Evolutionary conservation across 202 grass and related monocot genomes (phyloP), one percentile per base, ranked within the genome.

Genomic region (Schoenoplectus triqueter): DNA sequence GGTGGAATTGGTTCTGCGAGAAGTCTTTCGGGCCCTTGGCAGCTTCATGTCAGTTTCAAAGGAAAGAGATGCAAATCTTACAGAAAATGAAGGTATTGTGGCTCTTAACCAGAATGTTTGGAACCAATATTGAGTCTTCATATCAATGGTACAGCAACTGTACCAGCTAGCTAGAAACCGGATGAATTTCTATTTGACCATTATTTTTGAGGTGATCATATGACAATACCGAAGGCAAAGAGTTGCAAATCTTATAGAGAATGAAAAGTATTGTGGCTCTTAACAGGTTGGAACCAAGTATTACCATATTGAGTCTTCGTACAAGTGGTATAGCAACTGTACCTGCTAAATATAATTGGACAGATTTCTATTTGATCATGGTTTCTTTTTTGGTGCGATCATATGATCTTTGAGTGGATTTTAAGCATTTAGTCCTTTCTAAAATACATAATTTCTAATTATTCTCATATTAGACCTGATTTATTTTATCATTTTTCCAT

Each of bases 1-100:
- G 81, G 88, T 89, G 88, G 93, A 95, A 45, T 67, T 95, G 65
- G 85, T 98, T 78, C 82, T 98, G 56, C 87, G 95, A 87, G 95
- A 98, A 88, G 85, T 98, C 51, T 85, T 93, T 80, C 85, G 74
- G 85, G 88, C 91, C 78, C 91, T 98, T 78, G 93, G 86, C 79
- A 93, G 80, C 79, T 95, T 87, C 77, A 78, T 48, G n/a, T 86
- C 59, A 87, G 48, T 80, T 46, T 87, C 85, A 87, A 85, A 46
- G 54, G 69, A 75, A 86, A 85, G 77, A 69, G 15, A 67, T 69
- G 54, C 88, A 91, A 86, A 68, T 85, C 84, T 60, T 87, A 78
- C 86, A 83, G 54, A 76, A 82, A 82, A 61, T 9, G 61, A 92
- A 98, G 95, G 95, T 98, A 90, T 70, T 87, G 39, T 59, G 31